Conservation (phyloP, 768 basidiomycete genomes). For the Lactarius pseudohatsudake region DNA sequence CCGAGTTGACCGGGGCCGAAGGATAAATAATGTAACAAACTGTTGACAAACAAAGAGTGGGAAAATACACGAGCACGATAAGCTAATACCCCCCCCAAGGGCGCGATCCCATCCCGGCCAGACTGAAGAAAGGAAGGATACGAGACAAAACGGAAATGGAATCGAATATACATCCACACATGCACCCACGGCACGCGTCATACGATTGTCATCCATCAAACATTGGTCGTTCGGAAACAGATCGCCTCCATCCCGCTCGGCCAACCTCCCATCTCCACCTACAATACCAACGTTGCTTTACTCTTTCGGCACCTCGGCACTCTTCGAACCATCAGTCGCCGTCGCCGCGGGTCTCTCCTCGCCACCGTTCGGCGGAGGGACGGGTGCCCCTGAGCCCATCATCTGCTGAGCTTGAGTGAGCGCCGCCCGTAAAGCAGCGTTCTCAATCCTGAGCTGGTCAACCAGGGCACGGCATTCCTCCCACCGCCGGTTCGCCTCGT, state of each 20-base stretch:
- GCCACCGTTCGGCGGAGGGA: not conserved
- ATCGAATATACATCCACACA: slow-evolving; percentile 9
- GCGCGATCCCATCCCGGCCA: not conserved
- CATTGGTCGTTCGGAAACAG: slow-evolving; percentile 23
- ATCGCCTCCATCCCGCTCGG: slow-evolving; percentile 15
- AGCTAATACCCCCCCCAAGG: slow-evolving; percentile 11
- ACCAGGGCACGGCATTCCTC: slow-evolving; percentile 87
- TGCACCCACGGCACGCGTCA: slow-evolving; percentile 3
- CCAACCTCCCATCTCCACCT: not conserved
- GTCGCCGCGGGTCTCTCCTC: slow-evolving; percentile 16
- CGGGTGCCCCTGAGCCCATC: slow-evolving; percentile 17
- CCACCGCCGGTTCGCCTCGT: slow-evolving; percentile 87
- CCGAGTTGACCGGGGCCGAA: slow-evolving; percentile 16
- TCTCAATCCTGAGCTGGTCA: slow-evolving; percentile 85
- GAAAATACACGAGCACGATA: slow-evolving; percentile 12
- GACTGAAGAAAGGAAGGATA: slow-evolving; percentile 9
- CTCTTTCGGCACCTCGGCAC: slow-evolving; percentile 24
- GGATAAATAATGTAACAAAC: slow-evolving; percentile 4
- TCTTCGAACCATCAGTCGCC: slow-evolving; percentile 5
- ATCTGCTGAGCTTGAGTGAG: slow-evolving; percentile 50
- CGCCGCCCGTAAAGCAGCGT: slow-evolving; percentile 71
- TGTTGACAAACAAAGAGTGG: not conserved
- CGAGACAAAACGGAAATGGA: slow-evolving; percentile 4
- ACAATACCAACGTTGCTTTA: slow-evolving; percentile 1
- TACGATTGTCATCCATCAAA: slow-evolving; percentile 15